Percentiles rank a stretch among this genome's conserved stretches.
phyloP scores from a whole-genome alignment of 2,329 filamentous ascomycete genomes.

The Cladorrhinum sp. region DNA sequence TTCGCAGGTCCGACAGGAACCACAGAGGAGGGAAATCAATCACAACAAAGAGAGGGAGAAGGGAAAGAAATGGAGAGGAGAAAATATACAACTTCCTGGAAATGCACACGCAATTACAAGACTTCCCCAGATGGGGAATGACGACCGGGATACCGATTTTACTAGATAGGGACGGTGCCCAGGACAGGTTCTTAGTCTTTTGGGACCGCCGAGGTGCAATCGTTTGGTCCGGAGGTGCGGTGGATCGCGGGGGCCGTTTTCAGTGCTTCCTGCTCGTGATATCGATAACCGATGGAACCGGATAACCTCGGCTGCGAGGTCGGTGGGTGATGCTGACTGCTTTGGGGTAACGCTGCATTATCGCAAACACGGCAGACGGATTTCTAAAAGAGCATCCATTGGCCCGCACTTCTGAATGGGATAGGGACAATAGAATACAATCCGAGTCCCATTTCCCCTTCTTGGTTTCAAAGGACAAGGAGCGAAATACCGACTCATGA shows the following conservation, averaged over 20 bases:
- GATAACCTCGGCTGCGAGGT: constrained; percentile 25
- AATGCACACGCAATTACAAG: not conserved
- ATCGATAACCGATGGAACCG: constrained; percentile 20
- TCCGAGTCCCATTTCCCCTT: not conserved
- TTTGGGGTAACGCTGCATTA: constrained; percentile 14
- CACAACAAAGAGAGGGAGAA: not conserved
- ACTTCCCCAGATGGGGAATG: not conserved
- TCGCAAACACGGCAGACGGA: constrained; percentile 6
- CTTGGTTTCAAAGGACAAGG: not conserved
- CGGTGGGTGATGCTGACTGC: not conserved
- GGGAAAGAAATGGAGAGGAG: not conserved
- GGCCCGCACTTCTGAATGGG: constrained; percentile 13
- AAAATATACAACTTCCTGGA: not conserved
- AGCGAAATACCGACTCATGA: constrained; percentile 2
- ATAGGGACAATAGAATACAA: not conserved
- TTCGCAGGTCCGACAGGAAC: not conserved
- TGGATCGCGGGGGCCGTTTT: constrained; percentile 9
- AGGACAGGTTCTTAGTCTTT: not conserved
- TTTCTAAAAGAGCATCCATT: constrained; percentile 9
- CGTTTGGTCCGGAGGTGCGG: constrained; percentile 5
- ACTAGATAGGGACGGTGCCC: constrained; percentile 2
- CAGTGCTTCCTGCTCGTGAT: constrained; percentile 20
- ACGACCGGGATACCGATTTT: constrained; percentile 7
- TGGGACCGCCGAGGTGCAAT: constrained; percentile 10
- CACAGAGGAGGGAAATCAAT: not conserved